These are phyloP conservation scores for Penicillium sp. DNA, from an alignment of 2,329 filamentous ascomycete genomes.

Conservation along the genomic window DNA sequence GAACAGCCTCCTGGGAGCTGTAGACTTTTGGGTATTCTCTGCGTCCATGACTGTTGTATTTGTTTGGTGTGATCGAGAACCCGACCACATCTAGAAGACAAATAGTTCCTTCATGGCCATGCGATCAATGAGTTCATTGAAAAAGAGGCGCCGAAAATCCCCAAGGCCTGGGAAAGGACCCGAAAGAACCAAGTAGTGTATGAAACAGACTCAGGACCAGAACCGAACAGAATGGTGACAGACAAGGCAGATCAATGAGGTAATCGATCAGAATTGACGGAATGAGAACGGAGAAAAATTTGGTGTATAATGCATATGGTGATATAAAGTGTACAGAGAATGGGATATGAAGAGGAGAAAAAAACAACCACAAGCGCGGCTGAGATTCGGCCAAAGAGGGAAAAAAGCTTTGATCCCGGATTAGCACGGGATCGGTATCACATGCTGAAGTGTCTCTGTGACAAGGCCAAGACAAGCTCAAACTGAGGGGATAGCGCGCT, in stretches of 20 bases:
- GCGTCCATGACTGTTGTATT: no score
- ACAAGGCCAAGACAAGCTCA: not conserved
- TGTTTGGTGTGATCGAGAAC: no score
- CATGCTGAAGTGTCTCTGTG: not conserved
- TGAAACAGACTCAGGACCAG: not conserved
- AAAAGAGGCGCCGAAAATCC: conserved; percentile 9
- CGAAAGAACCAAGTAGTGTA: not conserved
- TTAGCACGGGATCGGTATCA: not conserved
- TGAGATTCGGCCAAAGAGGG: not conserved
- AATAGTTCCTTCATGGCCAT: not conserved
- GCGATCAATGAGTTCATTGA: conserved; percentile 2
- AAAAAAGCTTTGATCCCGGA: no score
- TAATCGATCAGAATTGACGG: not conserved
- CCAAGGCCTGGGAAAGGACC: not conserved
- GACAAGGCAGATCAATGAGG: conserved; percentile 1
- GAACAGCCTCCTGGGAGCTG: no score
- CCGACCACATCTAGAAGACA: no score
- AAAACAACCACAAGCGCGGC: not conserved
- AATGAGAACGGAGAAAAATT: not conserved
- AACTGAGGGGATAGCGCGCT: conserved; percentile 31
- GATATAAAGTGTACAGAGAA: conserved; percentile 25
- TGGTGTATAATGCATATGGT: conserved; percentile 20
- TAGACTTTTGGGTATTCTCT: no score
- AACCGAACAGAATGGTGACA: not conserved
- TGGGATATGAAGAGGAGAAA: conserved; percentile 11